phyloP scores from a whole-genome alignment of 2,329 filamentous ascomycete species.

The Blastomyces percursus region DNA sequence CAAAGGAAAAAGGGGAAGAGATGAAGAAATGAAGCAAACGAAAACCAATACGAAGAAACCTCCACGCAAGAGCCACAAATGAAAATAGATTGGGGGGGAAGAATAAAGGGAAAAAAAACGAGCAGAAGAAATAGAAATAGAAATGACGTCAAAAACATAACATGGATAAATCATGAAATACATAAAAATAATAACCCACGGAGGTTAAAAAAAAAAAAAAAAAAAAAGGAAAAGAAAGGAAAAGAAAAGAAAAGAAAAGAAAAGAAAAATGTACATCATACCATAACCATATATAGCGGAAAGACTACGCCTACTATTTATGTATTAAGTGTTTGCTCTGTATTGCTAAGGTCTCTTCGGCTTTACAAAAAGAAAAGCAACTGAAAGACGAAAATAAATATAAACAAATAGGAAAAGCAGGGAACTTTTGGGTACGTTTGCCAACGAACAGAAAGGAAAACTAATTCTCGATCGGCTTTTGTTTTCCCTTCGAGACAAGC shows the following conservation, averaged over 20 bases:
- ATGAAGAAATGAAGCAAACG: not conserved
- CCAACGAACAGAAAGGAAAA: slow-evolving; percentile 4
- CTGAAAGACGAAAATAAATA: not conserved
- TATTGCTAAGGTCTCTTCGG: slow-evolving; percentile 1
- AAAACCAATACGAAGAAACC: slow-evolving; percentile 3
- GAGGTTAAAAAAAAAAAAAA: not conserved
- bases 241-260: not conserved
- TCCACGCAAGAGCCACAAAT: slow-evolving; percentile 8
- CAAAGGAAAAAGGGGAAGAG: not conserved
- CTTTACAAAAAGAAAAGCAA: not conserved
- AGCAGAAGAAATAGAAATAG: slow-evolving; percentile 7
- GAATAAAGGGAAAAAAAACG: no score
- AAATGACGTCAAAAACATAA: slow-evolving; percentile 11
- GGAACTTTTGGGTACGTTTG: slow-evolving; percentile 9
- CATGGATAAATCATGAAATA: slow-evolving; percentile 3
- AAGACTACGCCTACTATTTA: slow-evolving; percentile 1
- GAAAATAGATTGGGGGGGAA: no score
- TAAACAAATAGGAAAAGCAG: not conserved
- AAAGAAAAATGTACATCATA: slow-evolving; percentile 15
- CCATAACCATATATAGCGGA: not conserved
- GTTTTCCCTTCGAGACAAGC: not conserved
- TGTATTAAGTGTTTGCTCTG: slow-evolving; percentile 1
- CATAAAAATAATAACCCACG: not conserved
- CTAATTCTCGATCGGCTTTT: not conserved
- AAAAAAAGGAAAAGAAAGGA: no score